Evolutionary conservation across 2,329 filamentous ascomycete genomes (phyloP).

Genomic region (Coniochaeta sp.): DNA sequence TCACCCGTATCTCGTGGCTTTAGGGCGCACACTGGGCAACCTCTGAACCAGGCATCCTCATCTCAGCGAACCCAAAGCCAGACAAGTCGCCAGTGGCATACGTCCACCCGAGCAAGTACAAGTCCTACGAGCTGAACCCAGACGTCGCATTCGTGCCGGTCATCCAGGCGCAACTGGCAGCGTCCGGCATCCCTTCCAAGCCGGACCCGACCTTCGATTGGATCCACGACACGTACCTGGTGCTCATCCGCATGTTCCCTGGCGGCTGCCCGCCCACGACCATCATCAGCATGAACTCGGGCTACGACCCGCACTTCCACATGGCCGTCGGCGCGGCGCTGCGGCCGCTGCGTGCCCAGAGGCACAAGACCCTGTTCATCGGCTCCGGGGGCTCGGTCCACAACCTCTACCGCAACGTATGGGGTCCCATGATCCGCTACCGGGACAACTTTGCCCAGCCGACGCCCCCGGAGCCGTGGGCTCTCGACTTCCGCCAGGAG

Average conservation of each 20-base stretch:
- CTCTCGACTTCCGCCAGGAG: conserved; percentile 59
- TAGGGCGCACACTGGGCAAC: conserved; percentile 61
- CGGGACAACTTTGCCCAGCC: conserved; percentile 55
- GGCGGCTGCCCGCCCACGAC: conserved; percentile 57
- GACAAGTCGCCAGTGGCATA: conserved; percentile 58
- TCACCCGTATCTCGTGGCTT: background rate
- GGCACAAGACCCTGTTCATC: conserved; percentile 45
- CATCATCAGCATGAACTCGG: conserved; percentile 32
- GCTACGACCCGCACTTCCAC: conserved; percentile 33
- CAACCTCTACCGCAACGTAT: conserved; percentile 61
- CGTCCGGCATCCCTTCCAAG: conserved; percentile 44
- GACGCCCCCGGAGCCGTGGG: conserved; percentile 49
- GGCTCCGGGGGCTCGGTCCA: conserved; percentile 58
- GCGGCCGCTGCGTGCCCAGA: conserved; percentile 36
- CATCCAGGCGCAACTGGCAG: conserved; percentile 40
- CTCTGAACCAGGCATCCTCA: conserved; percentile 45
- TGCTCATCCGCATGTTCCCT: conserved; percentile 65
- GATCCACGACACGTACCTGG: conserved; percentile 66
- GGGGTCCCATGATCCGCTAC: conserved; percentile 56
- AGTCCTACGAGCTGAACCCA: conserved; percentile 51
- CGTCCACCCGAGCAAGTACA: conserved; percentile 58
- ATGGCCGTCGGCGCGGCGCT: conserved; percentile 49
- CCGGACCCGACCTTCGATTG: conserved; percentile 54
- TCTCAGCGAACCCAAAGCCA: conserved; percentile 53
- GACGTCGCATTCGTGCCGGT: conserved; percentile 45